Evolutionary conservation across 208 protist species (phyloP), one percentile per base, ranked within the genome.

Genomic region (Balamuthia mandrillaris): DNA sequence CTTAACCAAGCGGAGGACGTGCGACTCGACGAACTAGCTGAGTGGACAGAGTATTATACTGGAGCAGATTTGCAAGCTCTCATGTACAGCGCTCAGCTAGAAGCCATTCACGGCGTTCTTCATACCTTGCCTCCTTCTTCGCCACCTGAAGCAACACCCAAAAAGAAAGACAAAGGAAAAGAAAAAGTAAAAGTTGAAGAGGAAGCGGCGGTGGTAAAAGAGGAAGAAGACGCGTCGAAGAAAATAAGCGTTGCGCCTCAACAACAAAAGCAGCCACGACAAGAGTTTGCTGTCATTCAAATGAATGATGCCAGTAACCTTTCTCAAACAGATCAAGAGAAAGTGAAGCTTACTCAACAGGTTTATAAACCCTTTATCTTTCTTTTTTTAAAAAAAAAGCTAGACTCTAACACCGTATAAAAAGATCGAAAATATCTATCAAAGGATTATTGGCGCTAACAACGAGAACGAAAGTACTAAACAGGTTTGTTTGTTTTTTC

Each of bases 31-130:
- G 21, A 81, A 1, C 5, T 93, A 1, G 79, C 90, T 6, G 42
- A 74, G 0, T 81, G 37, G 24, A 81, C 51, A 24, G 54, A 60
- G 21, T 7, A 79, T 12, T 92, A 84, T 24, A 91, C 89, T 18
- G 88, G 88, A 10, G 90, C 90, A 10, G 90, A 93, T 60, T 79
- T 93, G 10, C 58, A 88, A 45, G 88, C 88, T 12, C 24, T 91
- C 21, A 58, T 91, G 35, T 91, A 91, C 54, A 87, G 86, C 37
- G 41, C 86, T 18, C 88, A 91, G 75, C 35, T 91, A 27, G 31
- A 85, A 39, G 35, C 70, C 12, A 75, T 91, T 47, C 84, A 91
- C 79, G 68, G 90, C 60, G 52, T 74, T n/a, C 85, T 86, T 29
- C 54, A 78, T 45, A 65, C 42, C n/a, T n/a, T n/a, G n/a, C n/a